phyloP scores from a whole-genome alignment of 1,284 basidiomycete genomes.

The Trichosporon sp. region DNA sequence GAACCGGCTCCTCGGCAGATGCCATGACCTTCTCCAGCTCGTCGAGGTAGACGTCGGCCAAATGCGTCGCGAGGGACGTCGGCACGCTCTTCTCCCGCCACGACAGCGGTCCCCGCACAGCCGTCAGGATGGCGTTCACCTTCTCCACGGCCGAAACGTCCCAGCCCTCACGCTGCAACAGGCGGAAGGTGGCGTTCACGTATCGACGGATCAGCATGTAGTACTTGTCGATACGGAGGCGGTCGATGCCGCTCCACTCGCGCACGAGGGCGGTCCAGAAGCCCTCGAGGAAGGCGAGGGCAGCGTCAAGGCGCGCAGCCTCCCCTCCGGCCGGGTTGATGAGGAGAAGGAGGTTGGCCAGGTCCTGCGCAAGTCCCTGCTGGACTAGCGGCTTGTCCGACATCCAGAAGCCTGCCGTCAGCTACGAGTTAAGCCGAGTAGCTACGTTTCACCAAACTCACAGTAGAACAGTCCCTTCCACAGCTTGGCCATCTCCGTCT shows the following conservation, averaged over 20 bases:
- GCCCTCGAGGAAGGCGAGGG: conserved; percentile 76
- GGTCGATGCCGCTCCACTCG: conserved; percentile 91
- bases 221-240: conserved; percentile 91
- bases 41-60: conserved; percentile 86
- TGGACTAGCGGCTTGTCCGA: conserved; percentile 97
- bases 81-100: conserved; percentile 74
- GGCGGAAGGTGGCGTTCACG: conserved; percentile 77
- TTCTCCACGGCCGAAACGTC: conserved; percentile 62
- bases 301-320: conserved; percentile 55
- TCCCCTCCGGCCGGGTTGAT: conserved; percentile 60
- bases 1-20: conserved; percentile 44
- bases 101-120: conserved; percentile 74
- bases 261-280: conserved; percentile 88
- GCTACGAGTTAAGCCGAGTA: neutral
- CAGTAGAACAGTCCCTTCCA: conserved; percentile 99
- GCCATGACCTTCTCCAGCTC: conserved; percentile 79
- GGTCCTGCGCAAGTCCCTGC: conserved; percentile 81
- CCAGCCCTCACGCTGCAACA: conserved; percentile 76
- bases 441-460: conserved; percentile 54
- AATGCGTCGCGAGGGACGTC: conserved; percentile 76
- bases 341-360: conserved; percentile 76
- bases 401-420: conserved; percentile 89
- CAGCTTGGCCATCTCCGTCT: conserved; percentile 81
- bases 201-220: conserved; percentile 91
- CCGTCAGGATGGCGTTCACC: conserved; percentile 68